Evolutionary conservation across 768 basidiomycete genomes (phyloP), one percentile per base, ranked within the genome.

Genomic region (Rhizopogon salebrosus): DNA sequence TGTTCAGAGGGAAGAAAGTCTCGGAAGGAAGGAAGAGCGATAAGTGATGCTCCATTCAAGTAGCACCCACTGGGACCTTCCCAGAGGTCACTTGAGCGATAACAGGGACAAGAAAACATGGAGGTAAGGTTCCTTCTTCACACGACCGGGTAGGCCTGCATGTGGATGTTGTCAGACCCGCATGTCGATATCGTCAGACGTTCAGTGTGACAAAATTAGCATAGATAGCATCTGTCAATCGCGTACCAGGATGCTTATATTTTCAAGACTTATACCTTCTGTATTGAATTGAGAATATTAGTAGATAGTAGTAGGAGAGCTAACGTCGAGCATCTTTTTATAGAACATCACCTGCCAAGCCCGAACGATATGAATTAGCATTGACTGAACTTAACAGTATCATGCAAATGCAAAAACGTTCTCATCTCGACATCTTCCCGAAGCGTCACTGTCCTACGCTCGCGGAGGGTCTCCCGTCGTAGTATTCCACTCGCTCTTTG

Each of bases 401-500:
- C 9, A 34, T 31, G 20, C 29, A 22, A 16, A 0, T 14, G 29
- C 18, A 31, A 14, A 2, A 43, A 18, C 5, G 14, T 1, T 29
- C 3, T 27, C n/a, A 10, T 10, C 13, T 43, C 26, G 7, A 45
- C 6, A 18, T 11, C n/a, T 18, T 13, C 13, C 42, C 27, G 11
- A 29, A 27, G 10, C 7, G 2, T 16, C 11, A 14, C 27, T 7
- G n/a, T 18, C 7, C 18, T 46, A 46, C 20, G 9, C 45, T 5
- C 16, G 31, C 9, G 45, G 45, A 5, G 45, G 5, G 7, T 34
- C 20, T 10, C 45, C 45, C 14, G 31, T 34, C 9, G 45, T 46
- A 9, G 45, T 22, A 34, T 82, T 78, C 90, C 90, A 93, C 2
- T 67, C 75, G 0, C 72, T 61, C 0, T 89, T 89, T 16, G 74